Evolutionary conservation across 139 green algal genomes (phyloP), one percentile per base, ranked within the genome.

Genomic region (Chlorella sorokiniana): DNA sequence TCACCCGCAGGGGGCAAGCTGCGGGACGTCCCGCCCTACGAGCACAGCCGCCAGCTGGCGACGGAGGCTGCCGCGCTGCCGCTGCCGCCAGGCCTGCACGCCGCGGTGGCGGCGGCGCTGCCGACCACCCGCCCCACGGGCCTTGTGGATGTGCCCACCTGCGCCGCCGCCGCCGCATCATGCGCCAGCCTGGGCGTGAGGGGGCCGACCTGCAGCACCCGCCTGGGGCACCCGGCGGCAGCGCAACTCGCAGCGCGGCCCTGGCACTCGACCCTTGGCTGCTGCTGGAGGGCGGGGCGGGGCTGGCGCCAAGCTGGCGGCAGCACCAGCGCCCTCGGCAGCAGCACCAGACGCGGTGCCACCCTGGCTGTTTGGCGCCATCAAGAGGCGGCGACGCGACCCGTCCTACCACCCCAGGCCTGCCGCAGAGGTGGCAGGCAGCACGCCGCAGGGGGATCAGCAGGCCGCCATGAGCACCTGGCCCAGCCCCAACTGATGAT

Each of bases 21-120:
- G 65, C 48, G 67, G 16, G 78, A 83, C 29, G 78, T 83, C 14
- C 65, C 65, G 16, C 25, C 78, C 0, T 83, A 51, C 8, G 78
- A 77, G 67, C 42, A 69, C 51, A 77, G 67, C 65, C 67, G 67
- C 1, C 67, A 77, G 67, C 67, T 83, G 38, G 65, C 67, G 2
- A 48, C 35, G 29, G 65, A 69, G 29, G 38, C 38, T 14, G 41
- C 69, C 1, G 67, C 44, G 6, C 48, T 77, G 51, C 65, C 65
- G 22, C 42, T 77, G 65, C 67, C 67, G 18, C 69, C 22, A 6
- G 8, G 44, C 42, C 38, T 83, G 65, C 69, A 70, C 38, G 61
- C 45, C 1, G 77, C 77, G 38, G 54, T 79, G 35, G 25, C 40
- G 10, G 73, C 33, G 3, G 40, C 73, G 37, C 73, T 79, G 52